Evolutionary conservation across 2,329 filamentous ascomycete species (phyloP).

Genomic region (Thelonectria discophora): DNA sequence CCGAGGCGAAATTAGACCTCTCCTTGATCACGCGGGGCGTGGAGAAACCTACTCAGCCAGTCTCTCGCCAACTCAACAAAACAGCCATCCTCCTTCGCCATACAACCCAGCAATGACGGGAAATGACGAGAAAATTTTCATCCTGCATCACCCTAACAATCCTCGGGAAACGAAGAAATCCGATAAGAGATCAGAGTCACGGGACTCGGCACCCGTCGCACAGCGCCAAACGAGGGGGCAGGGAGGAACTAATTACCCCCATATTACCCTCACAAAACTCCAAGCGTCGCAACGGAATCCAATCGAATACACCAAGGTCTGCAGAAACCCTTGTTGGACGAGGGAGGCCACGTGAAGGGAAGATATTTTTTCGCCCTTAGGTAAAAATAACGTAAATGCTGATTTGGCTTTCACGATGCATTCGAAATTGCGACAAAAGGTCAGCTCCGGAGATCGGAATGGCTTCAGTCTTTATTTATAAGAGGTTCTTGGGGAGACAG

Average conservation of each 20-base stretch:
- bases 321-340: conserved; percentile 7
- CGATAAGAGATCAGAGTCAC: neutral
- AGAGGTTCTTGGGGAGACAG: neutral
- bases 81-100: neutral
- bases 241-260: conserved; percentile 19
- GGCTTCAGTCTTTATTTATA: conserved; percentile 1
- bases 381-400: conserved; percentile 19
- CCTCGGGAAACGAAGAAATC: neutral
- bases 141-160: neutral
- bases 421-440: neutral
- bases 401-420: neutral
- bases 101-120: neutral
- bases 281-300: conserved; percentile 12
- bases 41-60: neutral
- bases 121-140: neutral
- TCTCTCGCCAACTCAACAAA: neutral
- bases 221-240: conserved; percentile 1
- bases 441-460: conserved; percentile 11
- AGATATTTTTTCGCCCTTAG: conserved; percentile 3
- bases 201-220: conserved; percentile 5
- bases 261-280: conserved; percentile 24
- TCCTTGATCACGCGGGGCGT: conserved; percentile 7
- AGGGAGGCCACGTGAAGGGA: conserved; percentile 8
- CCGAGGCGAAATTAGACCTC: neutral
- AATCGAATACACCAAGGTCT: conserved; percentile 8